Evolutionary conservation across 2,329 filamentous ascomycete species (phyloP).

Genomic region (Trichoderma polysporum): DNA sequence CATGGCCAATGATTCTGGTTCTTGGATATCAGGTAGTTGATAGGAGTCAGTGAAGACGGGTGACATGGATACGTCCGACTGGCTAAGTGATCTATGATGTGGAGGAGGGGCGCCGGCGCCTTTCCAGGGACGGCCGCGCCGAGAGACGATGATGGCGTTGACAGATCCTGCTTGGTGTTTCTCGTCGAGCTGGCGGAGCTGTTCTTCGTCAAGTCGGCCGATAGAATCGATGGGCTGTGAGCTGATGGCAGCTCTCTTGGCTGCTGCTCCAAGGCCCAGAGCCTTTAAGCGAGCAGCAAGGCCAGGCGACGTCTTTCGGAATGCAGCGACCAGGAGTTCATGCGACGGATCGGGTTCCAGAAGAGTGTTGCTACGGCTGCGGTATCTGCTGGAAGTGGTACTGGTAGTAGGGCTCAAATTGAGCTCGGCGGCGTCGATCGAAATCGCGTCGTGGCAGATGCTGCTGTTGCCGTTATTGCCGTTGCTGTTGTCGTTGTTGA

Average conservation of each 20-base stretch:
- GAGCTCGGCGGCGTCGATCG: neutral
- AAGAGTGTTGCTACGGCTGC: slow-evolving; percentile 19
- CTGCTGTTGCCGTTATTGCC: slow-evolving; percentile 12
- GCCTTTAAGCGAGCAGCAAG: slow-evolving; percentile 65
- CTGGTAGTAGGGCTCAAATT: neutral
- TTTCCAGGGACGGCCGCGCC: slow-evolving; percentile 72
- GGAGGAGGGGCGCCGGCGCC: slow-evolving; percentile 50
- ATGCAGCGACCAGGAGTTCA: slow-evolving; percentile 31
- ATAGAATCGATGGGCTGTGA: slow-evolving; percentile 47
- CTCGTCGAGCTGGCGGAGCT: slow-evolving; percentile 67
- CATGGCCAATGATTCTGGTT: slow-evolving; percentile 53
- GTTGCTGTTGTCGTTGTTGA: slow-evolving; percentile 16
- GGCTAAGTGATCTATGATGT: slow-evolving; percentile 20
- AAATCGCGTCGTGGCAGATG: slow-evolving; percentile 6
- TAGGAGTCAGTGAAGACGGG: slow-evolving; percentile 34
- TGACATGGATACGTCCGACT: slow-evolving; percentile 28
- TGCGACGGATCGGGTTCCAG: slow-evolving; percentile 26
- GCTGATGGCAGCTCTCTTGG: slow-evolving; percentile 36
- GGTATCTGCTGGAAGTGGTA: neutral
- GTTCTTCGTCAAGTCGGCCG: slow-evolving; percentile 68
- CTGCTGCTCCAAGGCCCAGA: slow-evolving; percentile 54
- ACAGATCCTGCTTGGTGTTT: slow-evolving; percentile 59
- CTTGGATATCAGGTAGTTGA: slow-evolving; percentile 53
- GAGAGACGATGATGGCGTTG: slow-evolving; percentile 54
- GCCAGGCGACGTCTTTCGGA: slow-evolving; percentile 62